Percentiles rank a stretch among this genome's conserved stretches.
phyloP scores from a whole-genome alignment of 495 filamentous ascomycete genomes.

The Aspergillus heteromorphus region DNA sequence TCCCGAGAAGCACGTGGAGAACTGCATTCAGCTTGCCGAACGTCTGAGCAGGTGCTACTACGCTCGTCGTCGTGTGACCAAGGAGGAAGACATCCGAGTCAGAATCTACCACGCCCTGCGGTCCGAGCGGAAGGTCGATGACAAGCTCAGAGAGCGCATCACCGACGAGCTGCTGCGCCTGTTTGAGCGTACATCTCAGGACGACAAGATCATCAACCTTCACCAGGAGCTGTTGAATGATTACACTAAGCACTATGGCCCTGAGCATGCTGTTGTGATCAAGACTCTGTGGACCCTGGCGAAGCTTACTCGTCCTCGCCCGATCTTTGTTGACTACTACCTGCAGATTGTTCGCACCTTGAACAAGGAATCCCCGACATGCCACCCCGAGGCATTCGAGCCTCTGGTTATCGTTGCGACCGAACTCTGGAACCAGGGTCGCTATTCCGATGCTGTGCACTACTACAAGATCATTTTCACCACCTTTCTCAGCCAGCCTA shows the following conservation, averaged over 20 bases:
- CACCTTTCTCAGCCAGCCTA: constrained; percentile 26
- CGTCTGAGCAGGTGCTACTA: constrained; percentile 34
- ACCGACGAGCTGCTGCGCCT: constrained; percentile 26
- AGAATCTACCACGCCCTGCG: constrained; percentile 32
- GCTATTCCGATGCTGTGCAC: constrained; percentile 31
- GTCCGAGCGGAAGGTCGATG: constrained; percentile 24
- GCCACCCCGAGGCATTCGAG: constrained; percentile 33
- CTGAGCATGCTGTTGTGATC: constrained; percentile 28
- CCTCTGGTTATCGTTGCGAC: constrained; percentile 32
- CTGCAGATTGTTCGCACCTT: constrained; percentile 31
- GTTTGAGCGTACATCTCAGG: constrained; percentile 28
- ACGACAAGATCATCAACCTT: constrained; percentile 29
- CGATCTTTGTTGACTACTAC: constrained; percentile 38
- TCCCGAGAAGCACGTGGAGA: constrained; percentile 26
- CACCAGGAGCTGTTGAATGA: constrained; percentile 34
- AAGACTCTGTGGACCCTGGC: constrained; percentile 31
- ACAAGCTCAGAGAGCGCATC: constrained; percentile 28
- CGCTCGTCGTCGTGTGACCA: constrained; percentile 29
- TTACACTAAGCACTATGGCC: constrained; percentile 30
- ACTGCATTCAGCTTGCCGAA: constrained; percentile 26
- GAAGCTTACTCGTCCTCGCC: constrained; percentile 31
- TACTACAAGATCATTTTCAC: constrained; percentile 33
- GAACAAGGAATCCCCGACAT: constrained; percentile 31
- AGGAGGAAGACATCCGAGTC: constrained; percentile 32
- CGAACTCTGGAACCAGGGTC: constrained; percentile 35